phyloP scores from a whole-genome alignment of 805 yeast species.

The Kodamaea hsintzibuensis region DNA sequence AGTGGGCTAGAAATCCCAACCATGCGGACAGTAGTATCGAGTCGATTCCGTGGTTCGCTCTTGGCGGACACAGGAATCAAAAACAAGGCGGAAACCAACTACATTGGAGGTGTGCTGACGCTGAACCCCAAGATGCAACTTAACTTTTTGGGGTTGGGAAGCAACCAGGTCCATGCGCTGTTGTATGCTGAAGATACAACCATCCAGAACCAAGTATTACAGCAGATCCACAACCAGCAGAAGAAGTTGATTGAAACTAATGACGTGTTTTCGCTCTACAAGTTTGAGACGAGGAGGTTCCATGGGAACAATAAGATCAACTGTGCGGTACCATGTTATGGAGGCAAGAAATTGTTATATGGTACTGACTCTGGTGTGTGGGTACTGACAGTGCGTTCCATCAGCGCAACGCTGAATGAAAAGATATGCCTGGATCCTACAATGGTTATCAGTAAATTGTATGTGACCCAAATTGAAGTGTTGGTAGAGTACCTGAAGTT shows the following conservation, averaged over 20 bases:
- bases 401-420: slow-evolving; percentile 48
- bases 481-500: slow-evolving; percentile 87
- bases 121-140: slow-evolving; percentile 45
- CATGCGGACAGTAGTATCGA: slow-evolving; percentile 43
- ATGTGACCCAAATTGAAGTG: slow-evolving; percentile 87
- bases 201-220: slow-evolving; percentile 77
- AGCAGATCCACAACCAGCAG: slow-evolving; percentile 79
- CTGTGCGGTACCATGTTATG: slow-evolving; percentile 92
- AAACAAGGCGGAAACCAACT: slow-evolving; percentile 29
- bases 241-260: slow-evolving; percentile 65
- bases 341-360: slow-evolving; percentile 84
- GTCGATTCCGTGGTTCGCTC: slow-evolving; percentile 36
- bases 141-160: slow-evolving; percentile 54
- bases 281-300: slow-evolving; percentile 74
- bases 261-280: slow-evolving; percentile 77
- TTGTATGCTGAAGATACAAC: slow-evolving; percentile 53
- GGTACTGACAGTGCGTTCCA: slow-evolving; percentile 68
- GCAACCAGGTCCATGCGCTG: slow-evolving; percentile 54
- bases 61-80: slow-evolving; percentile 35
- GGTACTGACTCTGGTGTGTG: slow-evolving; percentile 93
- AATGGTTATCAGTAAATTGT: slow-evolving; percentile 68
- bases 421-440: slow-evolving; percentile 69
- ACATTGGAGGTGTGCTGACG: slow-evolving; percentile 27
- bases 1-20: slow-evolving; percentile 79
- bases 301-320: slow-evolving; percentile 75